Base-by-base conservation (phyloP, 805 yeast species). In the Myxozyma vanderwaltii region DNA sequence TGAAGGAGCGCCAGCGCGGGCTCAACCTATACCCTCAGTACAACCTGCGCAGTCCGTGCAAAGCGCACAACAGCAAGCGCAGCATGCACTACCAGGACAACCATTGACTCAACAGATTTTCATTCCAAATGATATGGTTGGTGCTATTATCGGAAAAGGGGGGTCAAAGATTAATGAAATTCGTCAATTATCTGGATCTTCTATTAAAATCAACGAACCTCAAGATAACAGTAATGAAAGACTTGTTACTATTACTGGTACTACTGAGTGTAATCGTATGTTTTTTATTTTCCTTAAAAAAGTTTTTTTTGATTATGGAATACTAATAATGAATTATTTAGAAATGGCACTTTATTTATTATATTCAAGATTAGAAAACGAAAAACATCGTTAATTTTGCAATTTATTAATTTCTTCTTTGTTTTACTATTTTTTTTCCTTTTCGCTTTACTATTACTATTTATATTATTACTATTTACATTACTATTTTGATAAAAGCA, bases 141-240 rank as follows among this genome's bases (percentile, higher is more conserved):
- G 96, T 0, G 82, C 88, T 40, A 85, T 90, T 27, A 90, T 90
- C 60, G 96, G 96, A 0, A 88, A 85, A 72, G 89, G 90, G 33
- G 96, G 96, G 19, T 83, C 86, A 68, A 87, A 86, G 66, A 86
- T 90, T 59, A 86, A 85, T 68, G 89, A 87, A 63, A 85, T 90
- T 51, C 81, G 92, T 63, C 85, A 84, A 59, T 78, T 82, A 29
- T 83, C 92, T 21, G 92, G 95, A 33, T 82, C 89, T 47, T 84
- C 86, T 58, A 88, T 90, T 27, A 82, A 83, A 63, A 86, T 90
- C 54, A 88, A 84, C 63, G 65, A 61, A 35, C 56, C 65, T 1
- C 61, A 61, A 41, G 66, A 63, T 6, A 58, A 58, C 24, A 68
- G 66, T 40, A 45, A 63, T 15, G 73, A 72, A 43, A 58, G 75